Percentiles rank a stretch among this genome's conserved stretches.
Conservation (phyloP, 192 early-diverging fungal species). For the Coemansia sp. region DNA sequence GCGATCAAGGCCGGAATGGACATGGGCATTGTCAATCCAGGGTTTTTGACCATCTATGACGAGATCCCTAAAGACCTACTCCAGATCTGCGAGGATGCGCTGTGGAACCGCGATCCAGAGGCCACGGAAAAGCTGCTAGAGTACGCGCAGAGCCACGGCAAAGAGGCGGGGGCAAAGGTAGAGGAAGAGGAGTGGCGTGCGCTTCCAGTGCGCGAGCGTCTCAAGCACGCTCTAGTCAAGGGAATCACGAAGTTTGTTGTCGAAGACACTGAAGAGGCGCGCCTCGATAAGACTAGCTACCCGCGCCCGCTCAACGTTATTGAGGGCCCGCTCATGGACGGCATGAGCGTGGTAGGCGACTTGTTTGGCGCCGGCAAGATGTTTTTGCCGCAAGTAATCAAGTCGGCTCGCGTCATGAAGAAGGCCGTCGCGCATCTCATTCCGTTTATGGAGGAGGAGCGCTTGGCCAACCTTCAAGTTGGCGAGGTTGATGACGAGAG, state of each 20-base stretch:
- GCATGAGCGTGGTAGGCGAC: conserved; percentile 92
- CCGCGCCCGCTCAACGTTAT: conserved; percentile 92
- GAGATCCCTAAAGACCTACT: conserved; percentile 93
- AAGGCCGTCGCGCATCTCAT: conserved; percentile 95
- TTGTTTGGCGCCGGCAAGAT: conserved; percentile 93
- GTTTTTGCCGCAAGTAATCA: conserved; percentile 98
- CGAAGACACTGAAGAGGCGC: conserved; percentile 91
- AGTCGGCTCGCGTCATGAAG: conserved; percentile 95
- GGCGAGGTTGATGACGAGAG: conserved; percentile 52
- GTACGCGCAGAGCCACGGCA: conserved; percentile 79
- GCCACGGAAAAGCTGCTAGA: conserved; percentile 90
- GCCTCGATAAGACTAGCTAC: conserved; percentile 66
- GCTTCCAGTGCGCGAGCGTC: conserved; percentile 65
- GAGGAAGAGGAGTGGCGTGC: conserved; percentile 86
- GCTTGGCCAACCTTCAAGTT: conserved; percentile 65
- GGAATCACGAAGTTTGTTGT: conserved; percentile 91
- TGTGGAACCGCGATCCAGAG: conserved; percentile 89
- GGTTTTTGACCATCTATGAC: conserved; percentile 92
- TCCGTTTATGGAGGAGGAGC: conserved; percentile 90
- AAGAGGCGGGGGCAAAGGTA: conserved; percentile 61
- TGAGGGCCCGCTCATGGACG: conserved; percentile 92
- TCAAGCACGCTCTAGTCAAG: conserved; percentile 85
- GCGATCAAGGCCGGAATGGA: conserved; percentile 84
- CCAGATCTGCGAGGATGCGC: conserved; percentile 85
- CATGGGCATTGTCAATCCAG: conserved; percentile 98